Conservation (phyloP, 1,284 basidiomycete species). For the Thecaphora thlaspeos region DNA sequence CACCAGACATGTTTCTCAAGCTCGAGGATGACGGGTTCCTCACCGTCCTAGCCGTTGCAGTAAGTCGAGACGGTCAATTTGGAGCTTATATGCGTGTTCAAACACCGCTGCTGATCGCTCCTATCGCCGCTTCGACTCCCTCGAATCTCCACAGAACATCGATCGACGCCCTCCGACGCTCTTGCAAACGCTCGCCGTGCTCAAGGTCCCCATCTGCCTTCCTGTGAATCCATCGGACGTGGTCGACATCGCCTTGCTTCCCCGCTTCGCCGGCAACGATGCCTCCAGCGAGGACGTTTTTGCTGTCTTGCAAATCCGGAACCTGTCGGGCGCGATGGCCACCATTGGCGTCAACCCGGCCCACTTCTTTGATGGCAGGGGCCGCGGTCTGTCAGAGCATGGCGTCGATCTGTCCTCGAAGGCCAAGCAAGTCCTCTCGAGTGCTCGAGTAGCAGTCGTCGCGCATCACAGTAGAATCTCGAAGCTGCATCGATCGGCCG, state of each 20-base stretch:
- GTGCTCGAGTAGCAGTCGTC: neutral
- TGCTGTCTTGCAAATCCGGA: constrained; percentile 14
- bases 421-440: too few relatives aligned
- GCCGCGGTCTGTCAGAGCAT: constrained; percentile 12
- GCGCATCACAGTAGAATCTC: constrained; percentile 10
- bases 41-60: constrained; percentile 33
- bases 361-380: constrained; percentile 39
- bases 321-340: constrained; percentile 5
- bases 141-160: constrained; percentile 11
- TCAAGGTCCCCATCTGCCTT: constrained; percentile 17
- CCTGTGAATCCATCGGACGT: constrained; percentile 4
- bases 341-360: constrained; percentile 31
- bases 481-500: constrained; percentile 7
- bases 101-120: too few relatives aligned
- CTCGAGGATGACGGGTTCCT: constrained; percentile 18
- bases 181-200: constrained; percentile 32
- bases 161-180: constrained; percentile 44
- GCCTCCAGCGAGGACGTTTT: constrained; percentile 19
- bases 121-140: too few relatives aligned
- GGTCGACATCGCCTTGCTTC: constrained; percentile 5
- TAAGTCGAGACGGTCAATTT: too few relatives aligned
- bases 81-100: too few relatives aligned
- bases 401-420: neutral
- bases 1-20: constrained; percentile 40
- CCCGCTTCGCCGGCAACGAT: constrained; percentile 13